phyloP scores from a whole-genome alignment of 2,329 filamentous ascomycete genomes.

The Ascochyta viciae-villosae region DNA sequence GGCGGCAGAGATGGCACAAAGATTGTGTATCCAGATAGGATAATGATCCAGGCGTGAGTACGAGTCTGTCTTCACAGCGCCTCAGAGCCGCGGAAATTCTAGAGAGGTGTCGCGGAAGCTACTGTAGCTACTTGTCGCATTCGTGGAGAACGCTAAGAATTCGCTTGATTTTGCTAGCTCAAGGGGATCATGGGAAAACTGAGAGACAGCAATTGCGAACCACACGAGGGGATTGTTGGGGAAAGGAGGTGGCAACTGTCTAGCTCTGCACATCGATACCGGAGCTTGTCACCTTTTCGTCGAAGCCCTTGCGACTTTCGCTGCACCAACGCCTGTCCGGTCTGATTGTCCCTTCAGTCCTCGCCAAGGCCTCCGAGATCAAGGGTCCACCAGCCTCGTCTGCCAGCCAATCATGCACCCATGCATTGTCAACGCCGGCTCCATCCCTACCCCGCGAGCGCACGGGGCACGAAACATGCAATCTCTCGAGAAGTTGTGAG shows the following conservation, averaged over 20 bases:
- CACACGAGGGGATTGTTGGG: slow-evolving; percentile 7
- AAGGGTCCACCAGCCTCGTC: slow-evolving; percentile 9
- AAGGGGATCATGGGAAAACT: slow-evolving; percentile 16
- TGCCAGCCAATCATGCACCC: slow-evolving; percentile 16
- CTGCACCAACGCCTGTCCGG: slow-evolving; percentile 12
- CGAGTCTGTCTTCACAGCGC: background rate
- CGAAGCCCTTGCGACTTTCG: slow-evolving; percentile 6
- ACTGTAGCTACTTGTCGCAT: slow-evolving; percentile 21
- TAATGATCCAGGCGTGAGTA: background rate
- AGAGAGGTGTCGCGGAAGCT: slow-evolving; percentile 35
- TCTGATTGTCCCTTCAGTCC: slow-evolving; percentile 53
- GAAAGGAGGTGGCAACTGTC: slow-evolving; percentile 25
- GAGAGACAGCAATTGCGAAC: slow-evolving; percentile 12
- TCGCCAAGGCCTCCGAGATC: slow-evolving; percentile 29
- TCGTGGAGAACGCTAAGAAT: slow-evolving; percentile 28
- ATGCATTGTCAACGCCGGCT: slow-evolving; percentile 17
- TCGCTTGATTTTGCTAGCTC: slow-evolving; percentile 30
- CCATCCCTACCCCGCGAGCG: slow-evolving; percentile 15
- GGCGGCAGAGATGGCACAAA: slow-evolving; percentile 8
- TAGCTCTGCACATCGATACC: slow-evolving; percentile 7
- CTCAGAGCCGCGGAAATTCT: slow-evolving; percentile 17
- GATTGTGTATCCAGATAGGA: slow-evolving; percentile 4
- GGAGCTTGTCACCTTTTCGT: slow-evolving; percentile 11
- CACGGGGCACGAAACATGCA: slow-evolving; percentile 9
- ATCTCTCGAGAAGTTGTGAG: background rate